A percentile compares a stretch with the other conserved stretches of the same genome.
Evolutionary conservation across 768 basidiomycete species (phyloP).

Genomic region (Boletus insuetus): DNA sequence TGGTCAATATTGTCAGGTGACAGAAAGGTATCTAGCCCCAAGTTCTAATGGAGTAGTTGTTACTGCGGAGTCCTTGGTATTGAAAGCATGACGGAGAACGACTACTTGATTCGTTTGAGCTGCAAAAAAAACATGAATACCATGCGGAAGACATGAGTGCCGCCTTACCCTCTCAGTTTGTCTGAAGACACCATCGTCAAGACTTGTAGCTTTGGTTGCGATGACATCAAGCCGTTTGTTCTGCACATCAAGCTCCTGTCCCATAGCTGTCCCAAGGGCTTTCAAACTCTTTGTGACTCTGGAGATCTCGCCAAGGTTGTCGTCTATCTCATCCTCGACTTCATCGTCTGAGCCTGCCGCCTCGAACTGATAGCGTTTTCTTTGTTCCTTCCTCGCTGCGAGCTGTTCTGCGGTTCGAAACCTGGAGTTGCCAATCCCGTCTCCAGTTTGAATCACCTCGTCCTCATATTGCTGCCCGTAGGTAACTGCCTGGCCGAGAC

Average conservation of each 20-base stretch:
- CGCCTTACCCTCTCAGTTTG: slow-evolving; percentile 76
- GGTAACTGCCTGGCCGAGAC: slow-evolving; percentile 70
- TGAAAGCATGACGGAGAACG: background rate
- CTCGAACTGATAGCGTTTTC: slow-evolving; percentile 90
- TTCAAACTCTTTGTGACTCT: slow-evolving; percentile 76
- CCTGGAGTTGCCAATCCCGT: slow-evolving; percentile 39
- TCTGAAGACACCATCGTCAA: slow-evolving; percentile 74
- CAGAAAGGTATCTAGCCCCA: slow-evolving; percentile 19
- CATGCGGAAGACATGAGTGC: slow-evolving; percentile 22
- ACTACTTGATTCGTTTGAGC: slow-evolving; percentile 62
- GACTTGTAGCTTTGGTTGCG: slow-evolving; percentile 68
- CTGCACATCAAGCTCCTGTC: slow-evolving; percentile 85
- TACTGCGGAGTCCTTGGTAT: background rate
- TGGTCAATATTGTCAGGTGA: background rate
- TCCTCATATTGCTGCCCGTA: slow-evolving; percentile 55
- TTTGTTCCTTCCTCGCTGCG: slow-evolving; percentile 59
- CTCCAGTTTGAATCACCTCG: slow-evolving; percentile 34
- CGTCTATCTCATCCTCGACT: slow-evolving; percentile 90
- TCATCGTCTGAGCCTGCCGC: slow-evolving; percentile 89
- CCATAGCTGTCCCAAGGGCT: slow-evolving; percentile 77
- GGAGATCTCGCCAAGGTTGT: slow-evolving; percentile 84
- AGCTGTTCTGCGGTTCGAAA: slow-evolving; percentile 51
- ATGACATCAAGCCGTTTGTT: slow-evolving; percentile 77
- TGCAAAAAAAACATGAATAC: slow-evolving; percentile 25
- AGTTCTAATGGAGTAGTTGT: background rate